Evolutionary conservation across 2,329 filamentous ascomycete genomes (phyloP), one percentile per base, ranked within the genome.

Genomic region (Pseudopithomyces chartarum): DNA sequence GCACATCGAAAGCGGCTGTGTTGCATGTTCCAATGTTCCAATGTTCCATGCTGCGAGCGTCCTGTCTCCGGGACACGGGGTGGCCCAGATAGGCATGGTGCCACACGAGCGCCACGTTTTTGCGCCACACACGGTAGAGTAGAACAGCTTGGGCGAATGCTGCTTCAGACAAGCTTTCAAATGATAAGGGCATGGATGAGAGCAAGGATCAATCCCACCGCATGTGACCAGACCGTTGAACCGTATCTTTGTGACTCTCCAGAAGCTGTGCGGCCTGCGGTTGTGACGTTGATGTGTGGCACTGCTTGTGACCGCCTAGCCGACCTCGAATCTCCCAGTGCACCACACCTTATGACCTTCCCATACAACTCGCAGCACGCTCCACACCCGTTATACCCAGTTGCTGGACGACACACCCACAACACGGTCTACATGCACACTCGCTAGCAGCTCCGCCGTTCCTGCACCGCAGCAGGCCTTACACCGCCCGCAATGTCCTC

Each of bases 401-500:
- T 51, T 47, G 46, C 50, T 48, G 15, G 49, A 33, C 53, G 45
- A 46, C 43, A 32, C 49, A n/a, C 54, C 44, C 33, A 23, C 53
- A 53, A 51, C 57, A 44, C 55, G 54, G 56, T 54, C 66, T 71
- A 63, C 67, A 74, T 75, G 72, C 68, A 62, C 63, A 57, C 58
- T 53, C 67, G 63, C 64, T 75, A 74, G 71, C 36, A 56, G 56
- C 43, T 52, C 53, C 54, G 60, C 54, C 58, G 60, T 54, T 66
- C 70, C 70, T 73, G 70, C 70, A 62, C 58, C 64, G 66, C 69
- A 61, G 71, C 70, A 74, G 73, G 67, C 62, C 57, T 53, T 63
- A 58, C 67, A 65, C 65, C 68, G 63, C 68, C 67, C 63, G 66
- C 62, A 57, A 78, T 78, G 76, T 69, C 76, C 59, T 72, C 71